Base-by-base conservation (phyloP, 176 grass and related monocot genomes). In the Puccinellia tenuiflora region DNA sequence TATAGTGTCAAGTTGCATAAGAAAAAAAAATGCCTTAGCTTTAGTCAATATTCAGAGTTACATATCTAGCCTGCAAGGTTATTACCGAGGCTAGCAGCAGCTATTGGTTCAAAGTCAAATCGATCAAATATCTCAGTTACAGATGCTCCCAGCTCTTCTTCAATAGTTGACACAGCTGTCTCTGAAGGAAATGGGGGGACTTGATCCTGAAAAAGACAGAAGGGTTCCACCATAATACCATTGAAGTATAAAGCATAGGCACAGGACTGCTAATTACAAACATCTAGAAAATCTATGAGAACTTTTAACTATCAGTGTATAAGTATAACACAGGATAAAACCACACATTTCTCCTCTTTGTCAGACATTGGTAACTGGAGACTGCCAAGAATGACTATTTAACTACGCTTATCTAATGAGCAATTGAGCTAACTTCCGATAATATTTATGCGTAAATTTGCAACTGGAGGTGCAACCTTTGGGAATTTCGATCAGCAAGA, bases 41-140 rank as follows among this genome's bases (percentile, higher is more conserved):
- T 39, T 50, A 74, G 13, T 73, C 54, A 16, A 7, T 79, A 79
- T 64, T 61, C 31, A 88, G 14, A 45, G 57, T 65, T 78, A 33
- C 63, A 75, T 55, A 38, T 55, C 33, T 34, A 52, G 55, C 50
- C 1, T 56, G 37, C 25, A 56, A 85, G 77, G 20, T 67, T 81
- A 42, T 84, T 98, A 98, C 96, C 96, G 34, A 98, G 96, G 84
- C 96, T 98, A 88, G 96, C 96, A 83, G 96, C 96, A 83, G 96
- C 93, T 77, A 98, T 96, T 90, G 96, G 96, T 78, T 98, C 96
- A 87, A 83, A 92, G 81, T 98, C 96, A 70, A 98, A 98, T 77
- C 87, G 75, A 74, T 96, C 96, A 93, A 98, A 98, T 90, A 92
- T 92, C 77, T 89, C 37, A 78, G 80, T 83, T 53, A 95, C 63